Base-by-base conservation (phyloP, 2,329 filamentous ascomycete species). In the Ploettnerulaceae sp. region DNA sequence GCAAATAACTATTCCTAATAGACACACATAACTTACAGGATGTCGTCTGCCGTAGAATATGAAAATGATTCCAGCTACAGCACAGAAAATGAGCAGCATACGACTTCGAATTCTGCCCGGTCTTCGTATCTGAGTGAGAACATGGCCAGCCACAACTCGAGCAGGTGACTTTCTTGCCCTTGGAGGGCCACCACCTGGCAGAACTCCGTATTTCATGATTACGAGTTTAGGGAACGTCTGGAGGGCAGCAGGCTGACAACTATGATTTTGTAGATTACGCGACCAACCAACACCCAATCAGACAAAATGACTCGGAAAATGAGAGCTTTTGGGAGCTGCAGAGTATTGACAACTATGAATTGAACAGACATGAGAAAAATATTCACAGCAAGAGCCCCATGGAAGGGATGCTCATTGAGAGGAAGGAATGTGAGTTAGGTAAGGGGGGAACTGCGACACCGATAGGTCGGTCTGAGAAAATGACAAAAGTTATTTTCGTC, bases 61-160 rank as follows among this genome's bases (percentile, higher is more conserved):
- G 22, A 39, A 51, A 3, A 58, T 5, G n/a, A 42, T 44, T 7
- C 49, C 45, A 20, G 38, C 24, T 5, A 52, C n/a, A 17, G 43
- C 26, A 24, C 57, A 32, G 2, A 41, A 5, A 3, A 33, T 33
- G n/a, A 51, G 45, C 2, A 57, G 15, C 9, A 54, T 25, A 17
- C 49, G 39, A 21, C 49, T 47, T 14, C 55, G 51, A 32, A 55
- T 29, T 20, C 53, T 47, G 39, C 51, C 51, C 18, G 55, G 56
- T 17, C 54, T 47, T 31, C 50, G 39, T 6, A 60, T 32, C 24
- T 48, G 46, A 31, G 48, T 47, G 17, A 55, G 18, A 12, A 55
- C 8, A 21, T 55, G 52, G 24, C 32, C 21, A 21, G 51, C 42
- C 14, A 58, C 46, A 6, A 40, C 21, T 32, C 32, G 51, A 25